Percentiles rank a stretch among this genome's conserved stretches.
Conservation (phyloP, 2,329 filamentous ascomycete genomes). For the Hypoxylon sp. region DNA sequence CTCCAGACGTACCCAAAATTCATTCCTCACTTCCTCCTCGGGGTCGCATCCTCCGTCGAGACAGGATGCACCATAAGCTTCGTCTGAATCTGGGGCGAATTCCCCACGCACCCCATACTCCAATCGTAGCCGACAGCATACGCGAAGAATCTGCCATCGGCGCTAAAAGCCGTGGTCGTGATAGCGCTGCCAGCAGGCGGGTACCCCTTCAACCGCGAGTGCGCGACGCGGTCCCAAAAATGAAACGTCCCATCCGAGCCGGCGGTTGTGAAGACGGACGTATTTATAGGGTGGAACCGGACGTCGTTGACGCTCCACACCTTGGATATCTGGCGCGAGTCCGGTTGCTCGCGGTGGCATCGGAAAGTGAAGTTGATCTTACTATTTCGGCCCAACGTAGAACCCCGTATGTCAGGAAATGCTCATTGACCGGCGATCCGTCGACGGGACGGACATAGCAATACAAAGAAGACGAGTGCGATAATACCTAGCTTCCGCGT, state of each 20-base stretch:
- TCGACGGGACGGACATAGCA: not conserved
- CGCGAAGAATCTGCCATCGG: slow-evolving; percentile 70
- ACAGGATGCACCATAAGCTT: slow-evolving; percentile 53
- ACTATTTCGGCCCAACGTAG: slow-evolving; percentile 16
- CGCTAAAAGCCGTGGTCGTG: slow-evolving; percentile 73
- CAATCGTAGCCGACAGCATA: slow-evolving; percentile 80
- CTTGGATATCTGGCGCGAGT: slow-evolving; percentile 38
- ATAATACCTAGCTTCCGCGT: slow-evolving; percentile 45
- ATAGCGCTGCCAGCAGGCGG: slow-evolving; percentile 70
- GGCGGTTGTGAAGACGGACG: slow-evolving; percentile 52
- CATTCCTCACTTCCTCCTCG: slow-evolving; percentile 23
- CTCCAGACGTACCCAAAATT: not conserved
- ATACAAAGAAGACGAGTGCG: not conserved
- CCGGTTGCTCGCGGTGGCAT: slow-evolving; percentile 53
- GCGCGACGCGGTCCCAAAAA: slow-evolving; percentile 71
- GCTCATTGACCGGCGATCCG: not conserved
- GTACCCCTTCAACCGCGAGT: slow-evolving; percentile 68
- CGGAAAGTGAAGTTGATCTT: slow-evolving; percentile 51
- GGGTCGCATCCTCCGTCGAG: slow-evolving; percentile 39
- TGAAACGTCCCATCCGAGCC: slow-evolving; percentile 58
- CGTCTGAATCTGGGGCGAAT: slow-evolving; percentile 46
- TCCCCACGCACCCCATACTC: slow-evolving; percentile 72
- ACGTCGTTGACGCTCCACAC: slow-evolving; percentile 56
- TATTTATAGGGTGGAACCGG: slow-evolving; percentile 51
- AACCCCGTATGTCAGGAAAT: slow-evolving; percentile 8